Percentiles rank a stretch among this genome's conserved stretches.
Conservation (phyloP, 2,329 filamentous ascomycete genomes). For the Canariomyces notabilis region DNA sequence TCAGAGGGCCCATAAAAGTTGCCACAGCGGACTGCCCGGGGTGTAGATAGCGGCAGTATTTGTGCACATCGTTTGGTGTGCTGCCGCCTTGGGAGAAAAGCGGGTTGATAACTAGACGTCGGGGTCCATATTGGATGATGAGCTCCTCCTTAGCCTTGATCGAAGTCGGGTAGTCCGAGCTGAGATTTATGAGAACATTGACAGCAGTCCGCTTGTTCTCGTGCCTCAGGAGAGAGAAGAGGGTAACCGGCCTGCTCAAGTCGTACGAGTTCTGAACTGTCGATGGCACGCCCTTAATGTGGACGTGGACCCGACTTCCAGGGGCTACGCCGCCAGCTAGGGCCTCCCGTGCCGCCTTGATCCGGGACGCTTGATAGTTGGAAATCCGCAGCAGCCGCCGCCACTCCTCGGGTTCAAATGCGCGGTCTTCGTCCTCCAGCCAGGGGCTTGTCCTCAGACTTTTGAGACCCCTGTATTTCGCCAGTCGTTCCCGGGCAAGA, state of each 20-base stretch:
- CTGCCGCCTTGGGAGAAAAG: constrained; percentile 85
- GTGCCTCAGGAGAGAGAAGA: constrained; percentile 86
- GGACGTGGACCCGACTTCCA: constrained; percentile 76
- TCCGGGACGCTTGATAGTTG: constrained; percentile 84
- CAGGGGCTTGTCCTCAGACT: constrained; percentile 81
- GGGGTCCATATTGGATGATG: constrained; percentile 84
- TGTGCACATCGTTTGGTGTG: constrained; percentile 95
- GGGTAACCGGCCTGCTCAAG: constrained; percentile 57
- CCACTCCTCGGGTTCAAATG: constrained; percentile 88
- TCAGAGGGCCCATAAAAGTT: constrained; percentile 82
- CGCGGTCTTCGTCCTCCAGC: constrained; percentile 82
- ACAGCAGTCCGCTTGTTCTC: constrained; percentile 90
- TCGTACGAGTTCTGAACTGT: constrained; percentile 43
- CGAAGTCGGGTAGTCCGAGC: constrained; percentile 67
- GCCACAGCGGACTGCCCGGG: constrained; percentile 86
- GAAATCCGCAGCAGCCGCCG: constrained; percentile 75
- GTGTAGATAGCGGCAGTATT: constrained; percentile 88
- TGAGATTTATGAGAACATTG: constrained; percentile 85
- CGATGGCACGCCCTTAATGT: constrained; percentile 54
- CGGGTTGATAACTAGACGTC: constrained; percentile 82
- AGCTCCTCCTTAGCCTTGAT: constrained; percentile 90
- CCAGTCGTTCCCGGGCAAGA: constrained; percentile 76
- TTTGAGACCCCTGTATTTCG: constrained; percentile 86
- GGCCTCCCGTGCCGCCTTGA: constrained; percentile 71
- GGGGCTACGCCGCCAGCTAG: constrained; percentile 81